Evolutionary conservation across 1,284 basidiomycete genomes (phyloP), one percentile per base, ranked within the genome.

Genomic region (Rhodotorula sp.): DNA sequence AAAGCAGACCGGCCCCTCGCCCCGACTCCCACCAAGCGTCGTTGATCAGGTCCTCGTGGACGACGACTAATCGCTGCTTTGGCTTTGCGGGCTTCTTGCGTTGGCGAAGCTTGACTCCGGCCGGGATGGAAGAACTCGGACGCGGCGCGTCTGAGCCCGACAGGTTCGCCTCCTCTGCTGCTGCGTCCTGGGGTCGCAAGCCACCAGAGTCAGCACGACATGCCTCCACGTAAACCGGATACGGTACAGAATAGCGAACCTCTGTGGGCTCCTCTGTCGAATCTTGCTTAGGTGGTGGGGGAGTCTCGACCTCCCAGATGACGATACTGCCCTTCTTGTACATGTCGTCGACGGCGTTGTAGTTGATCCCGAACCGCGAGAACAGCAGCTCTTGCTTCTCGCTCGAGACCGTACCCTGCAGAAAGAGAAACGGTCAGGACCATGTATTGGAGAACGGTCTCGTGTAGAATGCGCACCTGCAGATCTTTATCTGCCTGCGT

Each of bases 341-440:
- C 73, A 90, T 85, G 5, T 86, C 85, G 5, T 89, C 85, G 1
- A 95, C 79, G 19, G 84, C 83, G 76, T 93, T 95, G 79, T 99
- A 99, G 80, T 98, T 99, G 77, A 95, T 88, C 0, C 85, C 84
- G 78, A 94, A 98, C 12, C 85, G 84, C 10, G 86, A 84, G 81
- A 90, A 95, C 2, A 99, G 83, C 6, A 97, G 89, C 81, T 98
- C 94, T 77, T 98, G 88, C 82, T 98, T 99, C 71, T 91, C 86
- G 66, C 89, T 87, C 2, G 93, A 91, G 38, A 91, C 84, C 0
- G 94, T 95, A 0, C 93, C 92, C 90, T 97, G 48, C 5, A 28
- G 16, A 5, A 3, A 18, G 4, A 7, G 3, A 5, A 47, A 26
- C 12, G 14, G 38, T 43, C 12, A 43, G 38, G 38, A 43, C 10